phyloP scores from a whole-genome alignment of 768 basidiomycete genomes.

The Hypholoma fasciculare region DNA sequence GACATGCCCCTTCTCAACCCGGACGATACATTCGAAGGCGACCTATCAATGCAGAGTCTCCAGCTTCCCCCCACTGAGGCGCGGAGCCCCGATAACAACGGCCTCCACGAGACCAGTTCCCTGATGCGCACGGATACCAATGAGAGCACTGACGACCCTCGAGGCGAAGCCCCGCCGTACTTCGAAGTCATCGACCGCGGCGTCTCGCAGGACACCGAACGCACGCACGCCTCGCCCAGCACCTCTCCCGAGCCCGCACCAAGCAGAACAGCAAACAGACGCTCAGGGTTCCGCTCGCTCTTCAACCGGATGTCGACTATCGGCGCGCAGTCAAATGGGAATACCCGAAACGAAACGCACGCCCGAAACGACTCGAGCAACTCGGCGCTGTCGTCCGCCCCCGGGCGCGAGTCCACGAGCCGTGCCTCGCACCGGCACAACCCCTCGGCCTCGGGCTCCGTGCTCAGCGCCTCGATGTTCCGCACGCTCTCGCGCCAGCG shows the following conservation, averaged over 20 bases:
- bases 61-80: conserved; percentile 18
- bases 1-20: conserved; percentile 43
- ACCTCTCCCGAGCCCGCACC: conserved; percentile 19
- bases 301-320: conserved; percentile 36
- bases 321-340: conserved; percentile 20
- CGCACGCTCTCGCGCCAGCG: conserved; percentile 51
- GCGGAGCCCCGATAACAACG: conserved; percentile 29
- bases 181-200: conserved; percentile 47
- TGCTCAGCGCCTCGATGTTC: conserved; percentile 30
- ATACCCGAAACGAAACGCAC: conserved; percentile 25
- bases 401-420: conserved; percentile 22
- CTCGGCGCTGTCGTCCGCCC: conserved; percentile 17
- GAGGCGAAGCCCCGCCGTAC: conserved; percentile 72
- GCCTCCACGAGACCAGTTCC: conserved; percentile 30
- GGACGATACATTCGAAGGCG: conserved; percentile 23
- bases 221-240: not conserved
- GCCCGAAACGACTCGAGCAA: conserved; percentile 29
- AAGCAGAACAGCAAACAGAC: conserved; percentile 21
- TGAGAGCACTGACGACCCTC: conserved; percentile 30
- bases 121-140: conserved; percentile 25
- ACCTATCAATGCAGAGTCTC: conserved; percentile 19
- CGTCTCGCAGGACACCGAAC: conserved; percentile 12
- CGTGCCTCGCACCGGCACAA: not conserved
- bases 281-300: conserved; percentile 51
- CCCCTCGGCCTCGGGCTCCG: not conserved